Evolutionary conservation across 2,329 filamentous ascomycete genomes (phyloP).

Genomic region (Calonectria crousiana): DNA sequence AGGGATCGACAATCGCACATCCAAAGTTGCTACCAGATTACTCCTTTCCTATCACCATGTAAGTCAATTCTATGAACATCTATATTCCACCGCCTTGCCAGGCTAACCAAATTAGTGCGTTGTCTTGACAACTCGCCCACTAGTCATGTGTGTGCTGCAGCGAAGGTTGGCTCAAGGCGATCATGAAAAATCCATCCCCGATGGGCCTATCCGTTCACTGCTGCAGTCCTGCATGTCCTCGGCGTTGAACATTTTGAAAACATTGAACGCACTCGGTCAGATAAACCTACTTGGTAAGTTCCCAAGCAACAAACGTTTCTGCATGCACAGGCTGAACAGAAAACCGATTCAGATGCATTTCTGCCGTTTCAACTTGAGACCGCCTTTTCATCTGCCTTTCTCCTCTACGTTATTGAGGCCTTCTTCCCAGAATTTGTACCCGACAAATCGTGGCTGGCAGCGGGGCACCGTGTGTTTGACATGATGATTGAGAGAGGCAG

Average conservation of each 20-base stretch:
- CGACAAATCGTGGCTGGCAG: constrained; percentile 4
- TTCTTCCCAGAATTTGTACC: constrained; percentile 7
- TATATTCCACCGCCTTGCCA: not conserved
- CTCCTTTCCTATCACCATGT: constrained; percentile 14
- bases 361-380: constrained; percentile 13
- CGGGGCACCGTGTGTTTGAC: constrained; percentile 3
- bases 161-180: not conserved
- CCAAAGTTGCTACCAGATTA: not conserved
- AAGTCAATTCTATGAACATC: not conserved
- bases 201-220: constrained; percentile 5
- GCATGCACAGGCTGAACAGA: not conserved
- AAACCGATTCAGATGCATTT: not conserved
- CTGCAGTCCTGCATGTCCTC: not conserved
- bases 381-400: constrained; percentile 2
- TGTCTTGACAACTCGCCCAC: constrained; percentile 10
- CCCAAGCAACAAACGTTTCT: not conserved
- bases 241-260: constrained; percentile 11
- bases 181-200: not conserved
- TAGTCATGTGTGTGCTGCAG: constrained; percentile 9
- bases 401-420: constrained; percentile 11
- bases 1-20: constrained; percentile 6
- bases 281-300: constrained; percentile 7
- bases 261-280: not conserved
- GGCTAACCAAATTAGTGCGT: not conserved
- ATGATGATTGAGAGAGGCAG: constrained; percentile 16